Percentiles rank a stretch among this genome's conserved stretches.
phyloP scores from a whole-genome alignment of 1,284 basidiomycete genomes.

The Entoloma clypeatum region DNA sequence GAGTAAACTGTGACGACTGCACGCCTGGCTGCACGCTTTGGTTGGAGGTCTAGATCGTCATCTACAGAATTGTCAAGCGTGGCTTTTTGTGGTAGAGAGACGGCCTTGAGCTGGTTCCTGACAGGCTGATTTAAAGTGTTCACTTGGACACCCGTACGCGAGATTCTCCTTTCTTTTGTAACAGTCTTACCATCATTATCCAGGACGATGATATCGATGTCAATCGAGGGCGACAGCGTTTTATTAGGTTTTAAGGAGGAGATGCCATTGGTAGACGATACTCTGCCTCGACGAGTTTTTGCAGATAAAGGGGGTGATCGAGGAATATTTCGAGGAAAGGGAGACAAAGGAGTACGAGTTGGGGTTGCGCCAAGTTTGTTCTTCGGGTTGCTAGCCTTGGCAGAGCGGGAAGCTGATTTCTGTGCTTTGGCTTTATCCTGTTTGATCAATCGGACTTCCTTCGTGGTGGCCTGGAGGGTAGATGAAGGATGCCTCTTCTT shows the following conservation, averaged over 20 bases:
- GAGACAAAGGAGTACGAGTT: slow-evolving; percentile 40
- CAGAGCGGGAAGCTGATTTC: slow-evolving; percentile 15
- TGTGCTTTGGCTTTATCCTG: slow-evolving; percentile 14
- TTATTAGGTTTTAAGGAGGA: slow-evolving; percentile 33
- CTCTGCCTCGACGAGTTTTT: slow-evolving; percentile 22
- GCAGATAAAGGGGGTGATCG: slow-evolving; percentile 34
- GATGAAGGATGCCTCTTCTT: slow-evolving; percentile 38
- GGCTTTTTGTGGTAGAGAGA: slow-evolving; percentile 1
- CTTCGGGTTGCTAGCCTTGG: slow-evolving; percentile 13
- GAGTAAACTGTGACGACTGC: slow-evolving; percentile 24
- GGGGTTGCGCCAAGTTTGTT: slow-evolving; percentile 22
- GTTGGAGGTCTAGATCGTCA: slow-evolving; percentile 21
- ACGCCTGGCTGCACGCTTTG: slow-evolving; percentile 19
- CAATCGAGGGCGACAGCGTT: slow-evolving; percentile 44
- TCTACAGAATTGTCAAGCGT: slow-evolving; percentile 10
- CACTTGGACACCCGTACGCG: slow-evolving; percentile 32
- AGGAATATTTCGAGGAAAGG: slow-evolving; percentile 39
- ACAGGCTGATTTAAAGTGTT: slow-evolving; percentile 23
- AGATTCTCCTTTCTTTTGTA: slow-evolving; percentile 51
- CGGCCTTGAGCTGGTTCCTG: slow-evolving; percentile 3
- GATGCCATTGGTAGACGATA: slow-evolving; percentile 28
- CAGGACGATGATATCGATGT: slow-evolving; percentile 63
- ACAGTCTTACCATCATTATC: slow-evolving; percentile 55
- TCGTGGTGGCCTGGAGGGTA: slow-evolving; percentile 27
- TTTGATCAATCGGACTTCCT: slow-evolving; percentile 24